Evolutionary conservation across 1,284 basidiomycete species (phyloP), one percentile per base, ranked within the genome.

Genomic region (Singerocomus inundabilis): DNA sequence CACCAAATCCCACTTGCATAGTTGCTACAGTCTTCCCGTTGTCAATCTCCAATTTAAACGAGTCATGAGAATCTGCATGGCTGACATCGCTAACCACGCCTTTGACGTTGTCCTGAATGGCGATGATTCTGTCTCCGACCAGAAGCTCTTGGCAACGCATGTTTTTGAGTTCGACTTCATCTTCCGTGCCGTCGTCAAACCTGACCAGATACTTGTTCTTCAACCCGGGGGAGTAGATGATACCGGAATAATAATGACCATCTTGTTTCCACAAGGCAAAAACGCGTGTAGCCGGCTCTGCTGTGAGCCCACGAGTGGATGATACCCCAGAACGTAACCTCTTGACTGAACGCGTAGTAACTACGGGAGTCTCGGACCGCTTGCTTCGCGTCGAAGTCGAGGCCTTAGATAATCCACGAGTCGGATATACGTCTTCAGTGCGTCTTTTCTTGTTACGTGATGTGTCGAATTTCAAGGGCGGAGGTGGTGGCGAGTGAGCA

Each of bases 191-290:
- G 58, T 89, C 88, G 56, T 88, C 85, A 61, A 88, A 90, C 26
- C 71, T 69, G 54, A 90, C 62, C 15, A 57, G 48, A 59, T 79
- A 84, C 24, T 62, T 64, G 63, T 44, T 64, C 24, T 62, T 59
- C 16, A 10, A 28, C 5, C 50, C 51, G 13, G 57, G 58, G 18
- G 74, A 70, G 51, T 80, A 57, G 7, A 87, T 72, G 25, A 69
- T 71, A 10, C 84, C 88, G 5, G 82, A 62, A 59, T 85, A 89
- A 64, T 78, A 90, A 53, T 78, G 72, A 2, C 74, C 77, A 49
- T 82, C 78, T 39, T 67, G 62, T 54, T 73, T 79, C 84, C 84
- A 88, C 10, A 83, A 60, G 2, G 84, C 87, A 56, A 87, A 82
- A 13, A 90, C 84, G 2, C 79, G 79, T 12, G 82, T 78, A 32